Evolutionary conservation across 345 rosid genomes (phyloP), one percentile per base, ranked within the genome.

Genomic region (Gossypium longicalyx): DNA sequence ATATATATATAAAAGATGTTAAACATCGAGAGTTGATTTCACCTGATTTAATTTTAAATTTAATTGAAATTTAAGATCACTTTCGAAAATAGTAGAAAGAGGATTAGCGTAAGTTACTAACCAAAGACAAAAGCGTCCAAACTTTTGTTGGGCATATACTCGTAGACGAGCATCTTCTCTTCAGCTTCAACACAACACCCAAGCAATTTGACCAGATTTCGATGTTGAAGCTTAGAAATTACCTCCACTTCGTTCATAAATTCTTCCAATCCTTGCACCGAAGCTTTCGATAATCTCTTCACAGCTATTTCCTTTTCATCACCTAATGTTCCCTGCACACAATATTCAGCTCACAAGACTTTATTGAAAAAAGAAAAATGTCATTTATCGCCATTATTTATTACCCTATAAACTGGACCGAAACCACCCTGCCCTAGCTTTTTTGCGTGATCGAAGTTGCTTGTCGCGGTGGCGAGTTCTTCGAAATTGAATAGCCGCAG

Each of bases 181-280:
- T 80, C 80, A 53, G 76, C 73, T 17, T 80, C 80, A 23, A 74
- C 71, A 27, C 83, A 77, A 67, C 79, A 82, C 15, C 85, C 87
- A 0, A 77, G 69, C 0, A 82, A 80, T 59, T 71, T 80, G 20
- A 80, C 87, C 20, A 80, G 71, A 76, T 82, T 86, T 16, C 76
- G 67, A 44, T 86, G 81, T 41, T 83, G 87, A 11, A 87, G 82
- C 41, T 85, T 73, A 0, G 82, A 74, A 5, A 87, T 81, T 6
- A 83, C 80, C 23, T 57, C 63, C 71, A 82, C 79, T 43, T 87
- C 88, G 29, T 79, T 85, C 77, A 73, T 70, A 58, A 87, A 83
- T 63, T 87, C 85, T 74, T 2, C 61, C 13, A 57, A 57, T 0
- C 61, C 61, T 57, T 57, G 61, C 2, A 29, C 27, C 0, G 29